Conservation (phyloP, 176 grass and related monocot species). For the Oryza punctata region DNA sequence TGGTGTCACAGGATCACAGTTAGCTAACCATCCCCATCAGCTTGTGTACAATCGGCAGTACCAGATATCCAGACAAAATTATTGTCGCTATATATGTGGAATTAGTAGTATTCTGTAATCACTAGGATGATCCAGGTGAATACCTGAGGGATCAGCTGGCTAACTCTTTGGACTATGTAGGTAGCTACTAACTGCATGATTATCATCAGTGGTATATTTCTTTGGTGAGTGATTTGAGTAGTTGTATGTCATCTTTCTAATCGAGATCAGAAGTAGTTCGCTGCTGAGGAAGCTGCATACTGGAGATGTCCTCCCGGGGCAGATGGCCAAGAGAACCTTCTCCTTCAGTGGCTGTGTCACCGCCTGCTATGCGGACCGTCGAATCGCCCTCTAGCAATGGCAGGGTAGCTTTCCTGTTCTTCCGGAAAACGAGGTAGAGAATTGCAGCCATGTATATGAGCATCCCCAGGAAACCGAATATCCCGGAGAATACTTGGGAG, state of each 20-base stretch:
- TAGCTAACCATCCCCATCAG: not conserved
- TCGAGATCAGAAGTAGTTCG: slow-evolving; percentile 50
- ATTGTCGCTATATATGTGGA: not conserved
- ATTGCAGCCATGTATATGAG: slow-evolving; percentile 71
- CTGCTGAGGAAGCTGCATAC: slow-evolving; percentile 85
- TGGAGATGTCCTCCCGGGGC: slow-evolving; percentile 88
- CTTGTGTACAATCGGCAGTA: slow-evolving; percentile 20
- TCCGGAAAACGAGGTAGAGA: slow-evolving; percentile 78
- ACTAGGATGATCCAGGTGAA: slow-evolving; percentile 21
- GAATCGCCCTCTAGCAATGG: slow-evolving; percentile 56
- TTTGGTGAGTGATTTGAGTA: slow-evolving; percentile 1
- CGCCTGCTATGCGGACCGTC: slow-evolving; percentile 15
- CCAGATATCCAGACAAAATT: not conserved
- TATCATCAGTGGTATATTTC: not conserved
- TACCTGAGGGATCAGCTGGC: slow-evolving; percentile 4
- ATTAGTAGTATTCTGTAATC: not conserved
- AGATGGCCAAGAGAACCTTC: slow-evolving; percentile 62
- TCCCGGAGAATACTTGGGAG: slow-evolving; percentile 71
- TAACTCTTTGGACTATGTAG: not conserved
- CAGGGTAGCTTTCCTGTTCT: slow-evolving; percentile 66
- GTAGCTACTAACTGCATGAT: slow-evolving; percentile 12
- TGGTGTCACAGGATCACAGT: not conserved
- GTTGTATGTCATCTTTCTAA: slow-evolving; percentile 29
- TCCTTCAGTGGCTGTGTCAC: not conserved
- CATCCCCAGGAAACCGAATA: slow-evolving; percentile 84